Evolutionary conservation across 2,329 filamentous ascomycete species (phyloP).

Genomic region (Colletotrichum sp.): DNA sequence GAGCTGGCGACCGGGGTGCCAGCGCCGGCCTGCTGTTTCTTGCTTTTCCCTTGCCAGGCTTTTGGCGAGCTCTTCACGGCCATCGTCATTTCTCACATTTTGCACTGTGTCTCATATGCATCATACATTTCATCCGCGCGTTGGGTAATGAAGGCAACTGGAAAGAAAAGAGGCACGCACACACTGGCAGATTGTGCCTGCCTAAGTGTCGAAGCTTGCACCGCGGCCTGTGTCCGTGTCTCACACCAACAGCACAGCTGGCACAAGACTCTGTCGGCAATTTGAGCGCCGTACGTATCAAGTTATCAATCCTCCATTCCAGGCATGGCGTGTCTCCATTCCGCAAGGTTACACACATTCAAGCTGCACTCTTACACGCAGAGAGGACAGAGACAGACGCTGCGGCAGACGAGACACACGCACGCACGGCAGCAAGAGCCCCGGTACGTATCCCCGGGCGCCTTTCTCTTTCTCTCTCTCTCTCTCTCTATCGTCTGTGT

Average conservation of each 20-base stretch:
- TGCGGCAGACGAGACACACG: not conserved
- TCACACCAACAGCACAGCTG: constrained; percentile 8
- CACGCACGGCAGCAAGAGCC: not conserved
- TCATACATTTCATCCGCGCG: not conserved
- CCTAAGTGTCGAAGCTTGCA: not conserved
- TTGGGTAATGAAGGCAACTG: not conserved
- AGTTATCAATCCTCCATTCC: constrained; percentile 19
- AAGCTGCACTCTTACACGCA: not conserved
- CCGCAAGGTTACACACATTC: constrained; percentile 18
- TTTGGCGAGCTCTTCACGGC: not conserved
- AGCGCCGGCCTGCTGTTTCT: not conserved
- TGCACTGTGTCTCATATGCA: constrained; percentile 12
- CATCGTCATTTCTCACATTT: constrained; percentile 3
- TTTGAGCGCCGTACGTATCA: constrained; percentile 5
- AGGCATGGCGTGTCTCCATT: constrained; percentile 11
- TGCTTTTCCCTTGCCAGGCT: constrained; percentile 1
- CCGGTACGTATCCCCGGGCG: not conserved
- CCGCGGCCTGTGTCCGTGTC: constrained; percentile 12
- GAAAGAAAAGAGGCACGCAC: not conserved
- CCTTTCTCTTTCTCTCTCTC: not conserved
- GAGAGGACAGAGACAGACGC: not conserved
- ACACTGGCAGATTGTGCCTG: not conserved
- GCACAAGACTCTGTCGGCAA: constrained; percentile 1
- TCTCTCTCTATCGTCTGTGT: not conserved
- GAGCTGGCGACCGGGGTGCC: not conserved